Base-by-base conservation (phyloP, 2,329 filamentous ascomycete species). In the Fusarium agapanthi region DNA sequence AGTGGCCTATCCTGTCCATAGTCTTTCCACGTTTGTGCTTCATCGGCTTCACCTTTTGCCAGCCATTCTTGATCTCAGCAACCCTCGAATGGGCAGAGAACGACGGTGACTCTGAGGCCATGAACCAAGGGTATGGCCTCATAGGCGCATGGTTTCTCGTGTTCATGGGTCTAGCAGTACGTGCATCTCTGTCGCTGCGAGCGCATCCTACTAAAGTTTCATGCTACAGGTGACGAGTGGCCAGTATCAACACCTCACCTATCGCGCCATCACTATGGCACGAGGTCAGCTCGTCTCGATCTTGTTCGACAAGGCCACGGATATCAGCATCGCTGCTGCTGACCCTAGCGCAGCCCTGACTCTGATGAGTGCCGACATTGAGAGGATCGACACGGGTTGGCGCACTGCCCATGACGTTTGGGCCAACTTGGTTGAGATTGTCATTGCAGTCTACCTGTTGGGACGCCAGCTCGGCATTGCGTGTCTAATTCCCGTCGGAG, bases 291-390 rank as follows among this genome's bases (percentile, higher is more conserved):
- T 83, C 4, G 67, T 78, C 8, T 72, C 79, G 0, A 66, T 82
- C 3, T 18, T 76, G 6, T 79, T 79, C 37, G 59, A 72, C 44
- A 77, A 80, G 45, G 77, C 77, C 16, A 77, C 75, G 3, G 63
- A 74, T 18, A 65, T 81, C 22, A 75, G 71, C 7, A 72, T 81
- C 12, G 74, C 77, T 3, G 70, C 77, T 3, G 76, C 79, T 14
- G 81, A 82, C 28, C 79, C 83, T 2, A 79, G 81, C 0, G 80
- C 81, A 1, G 78, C 83, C 0, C 70, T 86, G 50, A 86, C 85
- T 8, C 74, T 86, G 11, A 86, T 86, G 82, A 84, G 80, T 43
- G 78, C 83, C 7, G 85, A 87, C 43, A 79, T 85, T 22, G 84
- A 84, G 58, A 79, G 81, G 1, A 81, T 86, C 16, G 76, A 76